Percentiles rank a stretch among this genome's conserved stretches.
Evolutionary conservation across 1,284 basidiomycete species (phyloP).

Genomic region (Dichomitus squalens): DNA sequence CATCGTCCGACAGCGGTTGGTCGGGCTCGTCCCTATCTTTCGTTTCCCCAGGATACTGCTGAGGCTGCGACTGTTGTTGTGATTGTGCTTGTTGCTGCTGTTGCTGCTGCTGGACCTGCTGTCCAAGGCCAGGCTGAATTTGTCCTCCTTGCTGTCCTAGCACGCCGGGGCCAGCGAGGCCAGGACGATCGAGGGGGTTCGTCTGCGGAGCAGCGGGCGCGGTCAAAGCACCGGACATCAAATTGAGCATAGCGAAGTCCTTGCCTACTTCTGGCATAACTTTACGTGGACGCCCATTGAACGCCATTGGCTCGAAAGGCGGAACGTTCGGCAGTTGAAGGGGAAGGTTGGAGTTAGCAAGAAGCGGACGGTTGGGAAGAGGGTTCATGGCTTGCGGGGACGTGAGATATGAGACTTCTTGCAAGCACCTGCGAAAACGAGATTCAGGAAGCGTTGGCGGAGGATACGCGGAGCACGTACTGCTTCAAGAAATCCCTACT

Average conservation of each 20-base stretch:
- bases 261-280: conserved; percentile 74
- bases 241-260: conserved; percentile 67
- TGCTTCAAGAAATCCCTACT: conserved; percentile 98
- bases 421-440: conserved; percentile 70
- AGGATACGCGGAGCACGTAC: conserved; percentile 45
- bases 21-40: conserved; percentile 56
- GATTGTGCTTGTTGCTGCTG: conserved; percentile 23
- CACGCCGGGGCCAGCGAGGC: conserved; percentile 45
- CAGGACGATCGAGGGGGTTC: conserved; percentile 53
- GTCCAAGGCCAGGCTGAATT: conserved; percentile 19
- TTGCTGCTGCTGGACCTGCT: conserved; percentile 28
- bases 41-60: conserved; percentile 27
- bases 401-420: conserved; percentile 97
- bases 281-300: conserved; percentile 78
- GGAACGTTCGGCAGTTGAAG: conserved; percentile 70
- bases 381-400: conserved; percentile 97
- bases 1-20: conserved; percentile 73
- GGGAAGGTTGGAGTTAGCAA: conserved; percentile 65
- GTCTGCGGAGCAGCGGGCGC: conserved; percentile 48
- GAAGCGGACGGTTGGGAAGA: conserved; percentile 80
- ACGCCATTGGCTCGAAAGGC: conserved; percentile 70
- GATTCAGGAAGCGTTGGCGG: conserved; percentile 6
- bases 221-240: conserved; percentile 52
- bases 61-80: conserved; percentile 24
- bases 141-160: conserved; percentile 41